These are phyloP conservation scores for Alternaria angustiovoidea DNA, from an alignment of 2,329 filamentous ascomycete genomes.

Conservation along the genomic window DNA sequence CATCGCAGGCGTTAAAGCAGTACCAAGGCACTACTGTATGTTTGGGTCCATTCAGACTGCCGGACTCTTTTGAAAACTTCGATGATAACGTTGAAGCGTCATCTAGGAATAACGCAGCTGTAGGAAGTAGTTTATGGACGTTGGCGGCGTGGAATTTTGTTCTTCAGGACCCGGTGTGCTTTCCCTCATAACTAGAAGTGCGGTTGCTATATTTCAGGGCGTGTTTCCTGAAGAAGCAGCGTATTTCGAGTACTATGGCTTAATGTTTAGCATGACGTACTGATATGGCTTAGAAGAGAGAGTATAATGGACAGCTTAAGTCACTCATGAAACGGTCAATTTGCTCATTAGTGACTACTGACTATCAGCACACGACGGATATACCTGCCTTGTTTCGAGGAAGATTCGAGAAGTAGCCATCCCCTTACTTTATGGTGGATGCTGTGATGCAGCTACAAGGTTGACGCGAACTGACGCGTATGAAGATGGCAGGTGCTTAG, in stretches of 20 bases:
- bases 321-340: background rate
- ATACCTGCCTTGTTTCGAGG: background rate
- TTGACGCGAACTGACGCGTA: background rate
- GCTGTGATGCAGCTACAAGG: background rate
- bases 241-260: background rate
- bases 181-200: background rate
- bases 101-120: background rate
- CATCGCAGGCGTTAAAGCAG: background rate
- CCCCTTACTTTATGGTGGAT: background rate
- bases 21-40: background rate
- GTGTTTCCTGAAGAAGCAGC: background rate
- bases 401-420: background rate
- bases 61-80: background rate
- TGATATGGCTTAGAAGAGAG: background rate
- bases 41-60: background rate
- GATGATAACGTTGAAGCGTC: background rate
- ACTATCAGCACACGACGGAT: background rate
- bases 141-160: background rate
- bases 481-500: conserved; percentile 5
- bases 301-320: background rate
- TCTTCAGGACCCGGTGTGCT: background rate
- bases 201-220: background rate
- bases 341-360: background rate
- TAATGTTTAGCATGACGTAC: background rate
- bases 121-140: background rate